Evolutionary conservation across 306 rosid genomes (phyloP).

Genomic region (Citrullus colocynthis): DNA sequence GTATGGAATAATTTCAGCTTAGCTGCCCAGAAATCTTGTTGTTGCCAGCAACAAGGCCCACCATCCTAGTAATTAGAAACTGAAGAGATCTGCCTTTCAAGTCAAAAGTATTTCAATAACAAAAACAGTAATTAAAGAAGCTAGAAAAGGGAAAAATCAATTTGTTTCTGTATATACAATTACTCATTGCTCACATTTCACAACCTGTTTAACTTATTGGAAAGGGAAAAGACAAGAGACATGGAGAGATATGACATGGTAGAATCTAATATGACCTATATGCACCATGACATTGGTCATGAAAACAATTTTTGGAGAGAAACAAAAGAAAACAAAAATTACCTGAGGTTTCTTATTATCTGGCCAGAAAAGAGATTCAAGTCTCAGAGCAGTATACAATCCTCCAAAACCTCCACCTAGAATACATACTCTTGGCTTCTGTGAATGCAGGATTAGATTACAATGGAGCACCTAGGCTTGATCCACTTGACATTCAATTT

Average conservation of each 20-base stretch:
- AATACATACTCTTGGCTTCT: constrained; percentile 84
- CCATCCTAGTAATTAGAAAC: not conserved
- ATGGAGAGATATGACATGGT: not conserved
- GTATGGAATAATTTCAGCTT: not conserved
- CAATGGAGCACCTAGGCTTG: not conserved
- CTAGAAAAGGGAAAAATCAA: not conserved
- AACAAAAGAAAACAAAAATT: not conserved
- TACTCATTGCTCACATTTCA: not conserved
- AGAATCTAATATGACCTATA: not conserved
- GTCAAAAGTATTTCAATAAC: not conserved
- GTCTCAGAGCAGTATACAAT: constrained; percentile 81
- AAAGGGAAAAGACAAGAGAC: not conserved
- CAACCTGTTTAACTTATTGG: not conserved
- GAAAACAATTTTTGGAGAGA: not conserved
- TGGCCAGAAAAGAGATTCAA: constrained; percentile 84
- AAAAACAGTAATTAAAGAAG: not conserved
- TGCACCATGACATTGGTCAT: not conserved
- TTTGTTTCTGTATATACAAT: not conserved
- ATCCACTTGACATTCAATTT: not conserved
- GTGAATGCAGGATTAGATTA: constrained; percentile 7
- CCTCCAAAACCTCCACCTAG: constrained; percentile 99
- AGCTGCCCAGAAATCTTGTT: not conserved
- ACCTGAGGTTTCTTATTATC: constrained; percentile 78
- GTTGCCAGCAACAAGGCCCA: not conserved
- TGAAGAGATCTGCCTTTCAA: not conserved